Evolutionary conservation across 176 grass and related monocot genomes (phyloP), one percentile per base, ranked within the genome.

Genomic region (Microstegium vimineum): DNA sequence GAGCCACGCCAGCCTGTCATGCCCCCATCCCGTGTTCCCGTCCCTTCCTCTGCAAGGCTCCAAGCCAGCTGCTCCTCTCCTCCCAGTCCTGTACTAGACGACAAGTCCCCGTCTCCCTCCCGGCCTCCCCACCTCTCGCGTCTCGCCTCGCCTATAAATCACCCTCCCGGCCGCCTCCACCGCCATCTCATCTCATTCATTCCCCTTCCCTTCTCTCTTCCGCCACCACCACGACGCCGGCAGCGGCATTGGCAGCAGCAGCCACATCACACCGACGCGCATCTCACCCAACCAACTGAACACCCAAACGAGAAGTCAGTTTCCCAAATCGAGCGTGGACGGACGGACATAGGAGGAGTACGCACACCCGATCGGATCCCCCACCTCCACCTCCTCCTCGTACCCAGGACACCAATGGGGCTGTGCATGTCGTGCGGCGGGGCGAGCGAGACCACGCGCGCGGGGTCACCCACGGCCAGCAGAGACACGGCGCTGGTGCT

Each of bases 401-500:
- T n/a, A 36, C 35, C 33, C 33, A 33, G 33, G 2, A 33, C 20
- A 10, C 12, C 12, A 18, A 57, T 31, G 52, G 94, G 91, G 6
- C 65, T 59, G 69, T 97, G 94, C 77, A 3, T 72, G 13, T 92
- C 93, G 3, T 69, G 74, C 74, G 71, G n/a, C 2, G 75, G 66
- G 82, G 57, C 38, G 22, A 43, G 69, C 69, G 51, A 38, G 2
- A n/a, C 59, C 13, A 27, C 77, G 23, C 36, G 11, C 34, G 4
- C n/a, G 51, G 0, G 14, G 61, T n/a, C n/a, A n/a, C n/a, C n/a
- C n/a, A n/a, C n/a, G n/a, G n/a, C n/a, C n/a, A 5, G 7, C 41
- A 72, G 27, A 42, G 69, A 72, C 0, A 89, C 92, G 41, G 80
- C 83, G 71, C 94, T 89, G 90, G 82, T 97, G 68, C 52, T 97